A percentile compares a stretch with the other conserved stretches of the same genome.
Conservation (phyloP, 2,329 filamentous ascomycete genomes). For the Xenoacremonium recifei region DNA sequence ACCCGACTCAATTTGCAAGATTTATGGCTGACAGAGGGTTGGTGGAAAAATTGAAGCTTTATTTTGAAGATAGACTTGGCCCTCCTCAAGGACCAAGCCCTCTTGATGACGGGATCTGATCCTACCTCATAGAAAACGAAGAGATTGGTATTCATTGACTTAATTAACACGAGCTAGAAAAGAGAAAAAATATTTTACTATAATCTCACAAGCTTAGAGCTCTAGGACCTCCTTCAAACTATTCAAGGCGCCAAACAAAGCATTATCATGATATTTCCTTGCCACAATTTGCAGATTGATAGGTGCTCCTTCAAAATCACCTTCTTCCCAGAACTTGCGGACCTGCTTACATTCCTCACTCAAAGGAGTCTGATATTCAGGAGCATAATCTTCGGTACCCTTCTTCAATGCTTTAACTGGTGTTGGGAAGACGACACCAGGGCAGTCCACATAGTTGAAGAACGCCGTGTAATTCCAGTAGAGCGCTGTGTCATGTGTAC, state of each 20-base stretch:
- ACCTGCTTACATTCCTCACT: constrained; percentile 17
- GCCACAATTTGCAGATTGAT: constrained; percentile 33
- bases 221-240: background rate
- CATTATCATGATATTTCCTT: constrained; percentile 32
- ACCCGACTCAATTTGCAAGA: constrained; percentile 35
- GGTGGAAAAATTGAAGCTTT: constrained; percentile 42
- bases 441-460: constrained; percentile 37
- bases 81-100: constrained; percentile 41
- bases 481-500: constrained; percentile 32
- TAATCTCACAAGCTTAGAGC: background rate
- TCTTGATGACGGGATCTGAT: constrained; percentile 19
- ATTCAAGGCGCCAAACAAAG: background rate
- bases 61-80: constrained; percentile 41
- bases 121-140: no score
- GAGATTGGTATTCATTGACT: background rate
- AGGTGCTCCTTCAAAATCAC: constrained; percentile 34
- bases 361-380: background rate
- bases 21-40: constrained; percentile 41
- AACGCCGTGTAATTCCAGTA: constrained; percentile 37
- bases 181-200: background rate
- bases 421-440: constrained; percentile 33
- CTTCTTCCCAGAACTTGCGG: constrained; percentile 29
- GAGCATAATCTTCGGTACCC: constrained; percentile 24
- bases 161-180: background rate
- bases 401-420: constrained; percentile 19